A percentile compares a stretch with the other conserved stretches of the same genome.
phyloP scores from a whole-genome alignment of 805 yeast genomes.

The Myxozyma vanderwaltii region DNA sequence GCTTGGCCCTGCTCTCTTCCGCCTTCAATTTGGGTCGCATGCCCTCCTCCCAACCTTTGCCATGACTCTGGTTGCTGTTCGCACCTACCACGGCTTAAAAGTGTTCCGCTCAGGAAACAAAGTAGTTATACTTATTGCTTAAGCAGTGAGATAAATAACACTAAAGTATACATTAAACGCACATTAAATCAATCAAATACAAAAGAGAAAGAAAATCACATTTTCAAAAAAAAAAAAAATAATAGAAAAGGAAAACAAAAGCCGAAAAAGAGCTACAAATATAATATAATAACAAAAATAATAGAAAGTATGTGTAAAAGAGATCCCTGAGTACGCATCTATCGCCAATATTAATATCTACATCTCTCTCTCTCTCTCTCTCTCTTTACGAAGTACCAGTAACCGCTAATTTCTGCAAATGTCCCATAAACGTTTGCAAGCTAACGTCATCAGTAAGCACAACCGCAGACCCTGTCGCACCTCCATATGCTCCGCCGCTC shows the following conservation, averaged over 20 bases:
- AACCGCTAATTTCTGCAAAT: slow-evolving; percentile 91
- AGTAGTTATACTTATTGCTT: too few relatives aligned
- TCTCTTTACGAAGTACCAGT: slow-evolving; percentile 33
- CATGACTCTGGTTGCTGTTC: too few relatives aligned
- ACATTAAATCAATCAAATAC: background rate
- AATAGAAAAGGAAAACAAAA: too few relatives aligned
- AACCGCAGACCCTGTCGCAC: slow-evolving; percentile 63
- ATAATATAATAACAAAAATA: background rate
- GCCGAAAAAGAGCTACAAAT: background rate
- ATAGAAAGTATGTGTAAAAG: background rate
- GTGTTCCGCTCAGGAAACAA: too few relatives aligned
- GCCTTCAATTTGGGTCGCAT: too few relatives aligned
- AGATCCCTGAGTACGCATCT: too few relatives aligned
- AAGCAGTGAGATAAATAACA: background rate
- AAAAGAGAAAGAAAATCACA: background rate
- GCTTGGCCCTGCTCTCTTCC: too few relatives aligned
- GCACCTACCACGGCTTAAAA: too few relatives aligned
- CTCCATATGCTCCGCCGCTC: slow-evolving; percentile 50
- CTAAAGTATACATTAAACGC: background rate
- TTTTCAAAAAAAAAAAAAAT: background rate
- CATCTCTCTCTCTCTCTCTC: too few relatives aligned
- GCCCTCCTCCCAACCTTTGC: too few relatives aligned
- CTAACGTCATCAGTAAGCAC: slow-evolving; percentile 97
- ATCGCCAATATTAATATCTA: too few relatives aligned
- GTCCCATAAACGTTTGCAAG: slow-evolving; percentile 91